Evolutionary conservation across 2,329 filamentous ascomycete genomes (phyloP).

Genomic region (Aspergillus fumigatiaffinis): DNA sequence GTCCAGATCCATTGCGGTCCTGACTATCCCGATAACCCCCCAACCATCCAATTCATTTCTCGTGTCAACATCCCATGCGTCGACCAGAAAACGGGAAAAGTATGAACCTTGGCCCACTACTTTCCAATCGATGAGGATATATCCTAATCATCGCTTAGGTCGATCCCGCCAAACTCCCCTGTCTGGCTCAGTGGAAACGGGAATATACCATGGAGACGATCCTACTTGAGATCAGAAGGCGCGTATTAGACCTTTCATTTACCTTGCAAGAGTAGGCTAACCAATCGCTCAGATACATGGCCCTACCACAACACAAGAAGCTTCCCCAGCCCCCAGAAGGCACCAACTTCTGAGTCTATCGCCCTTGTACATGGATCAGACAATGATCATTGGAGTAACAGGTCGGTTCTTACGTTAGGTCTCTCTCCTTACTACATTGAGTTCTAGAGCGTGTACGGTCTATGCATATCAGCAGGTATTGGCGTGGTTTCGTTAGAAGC

Average conservation of each 20-base stretch:
- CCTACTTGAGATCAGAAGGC: constrained; percentile 80
- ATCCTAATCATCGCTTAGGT: constrained; percentile 50
- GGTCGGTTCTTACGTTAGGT: constrained; percentile 23
- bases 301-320: constrained; percentile 86
- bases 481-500: constrained; percentile 25
- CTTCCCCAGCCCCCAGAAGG: constrained; percentile 90
- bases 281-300: constrained; percentile 73
- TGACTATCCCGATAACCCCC: constrained; percentile 83
- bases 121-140: not conserved
- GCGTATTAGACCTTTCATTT: constrained; percentile 20
- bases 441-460: constrained; percentile 35
- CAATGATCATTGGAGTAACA: constrained; percentile 27
- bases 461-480: constrained; percentile 35
- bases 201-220: constrained; percentile 95
- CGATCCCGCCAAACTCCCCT: constrained; percentile 77
- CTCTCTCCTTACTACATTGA: constrained; percentile 17
- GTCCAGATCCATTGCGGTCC: constrained; percentile 93
- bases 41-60: constrained; percentile 86
- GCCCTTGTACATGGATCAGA: constrained; percentile 19
- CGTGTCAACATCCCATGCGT: constrained; percentile 97
- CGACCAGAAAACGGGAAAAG: constrained; percentile 70
- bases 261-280: constrained; percentile 23
- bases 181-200: constrained; percentile 84
- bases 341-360: constrained; percentile 51
- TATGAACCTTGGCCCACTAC: constrained; percentile 32